phyloP scores from a whole-genome alignment of 208 protist species.

The Angomonas deanei region DNA sequence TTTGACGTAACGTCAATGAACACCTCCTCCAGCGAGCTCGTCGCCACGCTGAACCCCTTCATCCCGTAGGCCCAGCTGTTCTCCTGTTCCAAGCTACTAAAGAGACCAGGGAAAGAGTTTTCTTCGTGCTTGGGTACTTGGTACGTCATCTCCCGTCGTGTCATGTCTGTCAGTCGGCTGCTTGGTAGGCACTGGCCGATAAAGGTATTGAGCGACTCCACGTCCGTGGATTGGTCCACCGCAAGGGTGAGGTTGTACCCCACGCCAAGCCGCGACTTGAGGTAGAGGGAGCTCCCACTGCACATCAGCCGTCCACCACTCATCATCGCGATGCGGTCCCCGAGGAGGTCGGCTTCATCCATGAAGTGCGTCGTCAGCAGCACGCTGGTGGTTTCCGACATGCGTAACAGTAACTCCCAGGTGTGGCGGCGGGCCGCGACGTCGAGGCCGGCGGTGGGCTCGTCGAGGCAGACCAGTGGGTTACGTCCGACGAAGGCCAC shows the following conservation, averaged over 20 bases:
- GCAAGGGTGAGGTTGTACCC: slow-evolving; percentile 55
- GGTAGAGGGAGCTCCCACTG: slow-evolving; percentile 42
- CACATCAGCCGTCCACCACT: slow-evolving; percentile 53
- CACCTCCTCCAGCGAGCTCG: slow-evolving; percentile 71
- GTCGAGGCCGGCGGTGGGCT: slow-evolving; percentile 89
- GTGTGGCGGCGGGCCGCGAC: slow-evolving; percentile 63
- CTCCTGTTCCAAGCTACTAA: slow-evolving; percentile 35
- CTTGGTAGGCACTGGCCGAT: slow-evolving; percentile 23
- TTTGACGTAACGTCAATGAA: slow-evolving; percentile 47
- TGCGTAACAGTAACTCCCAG: slow-evolving; percentile 68
- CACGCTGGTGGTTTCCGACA: slow-evolving; percentile 47
- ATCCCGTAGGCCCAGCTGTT: slow-evolving; percentile 22
- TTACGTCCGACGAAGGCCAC: slow-evolving; percentile 79
- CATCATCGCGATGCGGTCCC: slow-evolving; percentile 91
- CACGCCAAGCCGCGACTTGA: slow-evolving; percentile 53
- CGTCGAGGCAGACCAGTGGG: slow-evolving; percentile 82
- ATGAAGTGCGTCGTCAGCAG: slow-evolving; percentile 92
- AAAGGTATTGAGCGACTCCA: slow-evolving; percentile 13
- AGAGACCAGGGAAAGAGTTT: slow-evolving; percentile 30
- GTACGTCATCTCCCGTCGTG: slow-evolving; percentile 39
- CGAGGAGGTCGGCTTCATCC: slow-evolving; percentile 96
- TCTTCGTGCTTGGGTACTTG: slow-evolving; percentile 41
- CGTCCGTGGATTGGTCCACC: slow-evolving; percentile 11
- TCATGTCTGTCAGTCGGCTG: slow-evolving; percentile 16
- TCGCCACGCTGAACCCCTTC: slow-evolving; percentile 40